Percentiles rank a stretch among this genome's conserved stretches.
Conservation (phyloP, 2,329 filamentous ascomycete genomes). For the Canariomyces notabilis region DNA sequence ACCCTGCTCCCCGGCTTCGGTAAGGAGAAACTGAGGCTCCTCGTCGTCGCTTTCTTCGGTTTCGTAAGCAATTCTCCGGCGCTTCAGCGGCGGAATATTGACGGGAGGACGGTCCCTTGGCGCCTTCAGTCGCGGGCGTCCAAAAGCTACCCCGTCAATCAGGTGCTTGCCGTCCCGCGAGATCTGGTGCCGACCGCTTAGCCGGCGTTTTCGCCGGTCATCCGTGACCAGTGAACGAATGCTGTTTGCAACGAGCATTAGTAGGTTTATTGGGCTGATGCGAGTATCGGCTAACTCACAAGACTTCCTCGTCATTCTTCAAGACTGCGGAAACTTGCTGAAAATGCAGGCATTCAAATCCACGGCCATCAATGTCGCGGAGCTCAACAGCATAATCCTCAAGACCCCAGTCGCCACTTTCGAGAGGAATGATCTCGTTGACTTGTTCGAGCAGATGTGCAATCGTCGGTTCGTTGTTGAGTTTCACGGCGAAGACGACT, state of each 20-base stretch:
- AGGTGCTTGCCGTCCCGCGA: slow-evolving; percentile 72
- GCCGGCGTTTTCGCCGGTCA: slow-evolving; percentile 66
- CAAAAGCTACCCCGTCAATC: slow-evolving; percentile 81
- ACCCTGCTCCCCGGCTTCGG: slow-evolving; percentile 31
- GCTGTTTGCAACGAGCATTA: slow-evolving; percentile 36
- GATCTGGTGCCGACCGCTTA: slow-evolving; percentile 79
- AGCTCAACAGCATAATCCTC: slow-evolving; percentile 88
- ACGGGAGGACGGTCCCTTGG: slow-evolving; percentile 60
- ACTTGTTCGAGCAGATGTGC: slow-evolving; percentile 71
- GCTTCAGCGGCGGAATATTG: slow-evolving; percentile 69
- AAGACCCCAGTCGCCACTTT: slow-evolving; percentile 75
- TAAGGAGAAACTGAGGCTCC: slow-evolving; percentile 23
- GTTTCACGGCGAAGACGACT: slow-evolving; percentile 64
- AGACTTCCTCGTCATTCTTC: slow-evolving; percentile 77
- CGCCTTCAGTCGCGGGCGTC: slow-evolving; percentile 61
- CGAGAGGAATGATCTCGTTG: slow-evolving; percentile 75
- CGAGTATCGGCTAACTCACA: slow-evolving; percentile 54
- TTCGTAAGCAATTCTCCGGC: slow-evolving; percentile 46
- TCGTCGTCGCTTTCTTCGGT: slow-evolving; percentile 37
- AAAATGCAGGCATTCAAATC: slow-evolving; percentile 86
- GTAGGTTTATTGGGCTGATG: background rate
- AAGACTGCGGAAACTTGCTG: slow-evolving; percentile 64
- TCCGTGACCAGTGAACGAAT: slow-evolving; percentile 72
- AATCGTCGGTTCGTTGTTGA: slow-evolving; percentile 60
- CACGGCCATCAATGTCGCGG: slow-evolving; percentile 44